Evolutionary conservation across 805 yeast genomes (phyloP), one percentile per base, ranked within the genome.

Genomic region (Pichia membranifaciens): DNA sequence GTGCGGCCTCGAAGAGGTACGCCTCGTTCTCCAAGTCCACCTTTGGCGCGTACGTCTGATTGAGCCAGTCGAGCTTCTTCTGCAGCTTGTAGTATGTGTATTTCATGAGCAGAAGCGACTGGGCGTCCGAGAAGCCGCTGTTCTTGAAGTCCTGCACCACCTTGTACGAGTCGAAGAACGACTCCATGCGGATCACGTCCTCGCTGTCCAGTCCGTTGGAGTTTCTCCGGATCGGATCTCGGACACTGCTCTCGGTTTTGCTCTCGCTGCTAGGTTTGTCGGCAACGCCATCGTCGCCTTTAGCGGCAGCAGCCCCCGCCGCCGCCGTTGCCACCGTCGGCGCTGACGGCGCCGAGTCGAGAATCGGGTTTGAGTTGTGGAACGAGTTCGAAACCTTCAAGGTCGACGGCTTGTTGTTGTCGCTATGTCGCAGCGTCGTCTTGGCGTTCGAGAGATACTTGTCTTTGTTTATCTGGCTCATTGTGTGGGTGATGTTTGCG

Each of bases 1-100:
- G 87, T 0, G 96, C 96, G 29, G 96, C 95, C 60, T 89, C 91
- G 62, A 88, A 90, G 13, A 93, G 67, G 60, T 91, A 93, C 20
- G 79, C 76, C 57, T 91, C 96, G 58, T 90, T 91, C 53, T 90
- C 96, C 15, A 88, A 67, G 55, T 88, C 96, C 51, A 80, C 79
- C 23, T 66, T 66, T 20, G 77, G 80, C 4, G 76, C 66, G 60
- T 75, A 78, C 48, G 69, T 70, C 4, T 66, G 61, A 41, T 73
- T 70, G 32, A 82, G 65, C 60, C 74, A 70, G 29, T 72, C 70
- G 23, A 81, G 66, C 48, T 56, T 69, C 54, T 55, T 69, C 56
- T 61, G 59, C 31, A 73, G 48, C 2, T 61, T 56, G 17, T 58
- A 52, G 18, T 60, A 48, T 6, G 81, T 59, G 38, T 79, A 60